Evolutionary conservation across 2,329 filamentous ascomycete species (phyloP).

Genomic region (Emergomyces africanus): DNA sequence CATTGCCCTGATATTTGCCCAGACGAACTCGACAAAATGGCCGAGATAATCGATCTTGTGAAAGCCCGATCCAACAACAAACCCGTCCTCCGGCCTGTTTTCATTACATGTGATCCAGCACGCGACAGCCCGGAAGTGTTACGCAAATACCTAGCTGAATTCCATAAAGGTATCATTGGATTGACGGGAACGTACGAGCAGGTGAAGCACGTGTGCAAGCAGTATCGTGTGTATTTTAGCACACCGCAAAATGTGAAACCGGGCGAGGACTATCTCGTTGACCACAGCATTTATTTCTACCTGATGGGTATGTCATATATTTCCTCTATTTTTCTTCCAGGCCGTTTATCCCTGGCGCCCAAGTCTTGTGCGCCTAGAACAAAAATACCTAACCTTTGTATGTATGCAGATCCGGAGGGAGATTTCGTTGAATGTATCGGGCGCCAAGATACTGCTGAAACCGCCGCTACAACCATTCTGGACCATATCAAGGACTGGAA

Average conservation of each 20-base stretch:
- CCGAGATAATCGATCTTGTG: constrained; percentile 72
- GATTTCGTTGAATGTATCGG: constrained; percentile 97
- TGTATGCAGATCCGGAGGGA: constrained; percentile 64
- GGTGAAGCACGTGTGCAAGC: constrained; percentile 89
- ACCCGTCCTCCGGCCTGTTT: constrained; percentile 57
- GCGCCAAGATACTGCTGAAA: constrained; percentile 80
- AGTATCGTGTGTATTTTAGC: constrained; percentile 93
- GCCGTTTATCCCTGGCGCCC: background rate
- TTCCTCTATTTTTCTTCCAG: background rate
- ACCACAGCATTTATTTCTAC: constrained; percentile 99
- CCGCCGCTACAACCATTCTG: constrained; percentile 70
- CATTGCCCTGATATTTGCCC: constrained; percentile 98
- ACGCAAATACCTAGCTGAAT: constrained; percentile 77
- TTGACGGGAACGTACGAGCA: constrained; percentile 89
- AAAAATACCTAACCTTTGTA: background rate
- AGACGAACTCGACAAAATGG: constrained; percentile 98
- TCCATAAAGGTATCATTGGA: constrained; percentile 75
- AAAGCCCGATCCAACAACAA: constrained; percentile 25
- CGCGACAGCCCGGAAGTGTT: constrained; percentile 78
- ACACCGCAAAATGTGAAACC: constrained; percentile 80
- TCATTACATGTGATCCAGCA: constrained; percentile 84
- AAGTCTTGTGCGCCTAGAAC: background rate
- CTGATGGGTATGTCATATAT: constrained; percentile 62
- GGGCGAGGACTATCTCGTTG: constrained; percentile 92
- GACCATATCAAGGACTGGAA: constrained; percentile 75